Conservation (phyloP, 2,329 filamentous ascomycete species). For the Beauveria caledonica region DNA sequence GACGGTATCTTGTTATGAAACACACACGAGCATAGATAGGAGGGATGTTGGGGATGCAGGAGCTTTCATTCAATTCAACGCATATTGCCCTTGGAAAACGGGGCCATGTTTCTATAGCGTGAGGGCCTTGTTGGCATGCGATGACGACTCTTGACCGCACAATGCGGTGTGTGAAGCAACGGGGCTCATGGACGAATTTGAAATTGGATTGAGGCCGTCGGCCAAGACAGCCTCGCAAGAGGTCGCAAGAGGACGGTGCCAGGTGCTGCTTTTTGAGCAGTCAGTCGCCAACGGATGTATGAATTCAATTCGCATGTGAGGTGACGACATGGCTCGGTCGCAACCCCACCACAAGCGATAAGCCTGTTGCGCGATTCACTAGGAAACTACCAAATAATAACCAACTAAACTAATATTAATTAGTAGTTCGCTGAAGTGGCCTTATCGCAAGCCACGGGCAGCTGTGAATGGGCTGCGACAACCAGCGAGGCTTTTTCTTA, state of each 20-base stretch:
- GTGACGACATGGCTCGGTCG: background rate
- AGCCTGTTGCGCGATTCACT: background rate
- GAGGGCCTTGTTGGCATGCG: conserved; percentile 3
- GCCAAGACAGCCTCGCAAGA: too few relatives aligned
- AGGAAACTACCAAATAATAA: background rate
- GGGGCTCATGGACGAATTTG: too few relatives aligned
- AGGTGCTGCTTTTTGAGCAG: too few relatives aligned
- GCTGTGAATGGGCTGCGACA: conserved; percentile 8
- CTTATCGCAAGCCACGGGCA: conserved; percentile 4
- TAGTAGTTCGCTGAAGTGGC: background rate
- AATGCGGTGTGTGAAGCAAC: background rate
- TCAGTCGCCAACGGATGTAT: too few relatives aligned
- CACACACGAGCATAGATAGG: background rate
- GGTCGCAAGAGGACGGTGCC: too few relatives aligned
- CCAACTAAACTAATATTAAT: background rate
- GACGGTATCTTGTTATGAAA: background rate
- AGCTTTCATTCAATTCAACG: background rate
- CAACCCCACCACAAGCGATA: background rate
- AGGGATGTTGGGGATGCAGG: background rate
- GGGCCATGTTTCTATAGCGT: background rate
- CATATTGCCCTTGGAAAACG: background rate
- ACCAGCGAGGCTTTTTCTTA: background rate
- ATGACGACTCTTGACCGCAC: background rate
- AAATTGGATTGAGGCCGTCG: too few relatives aligned
- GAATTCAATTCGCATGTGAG: background rate